Percentiles rank a stretch among this genome's conserved stretches.
phyloP scores from a whole-genome alignment of 768 basidiomycete species.

The Exsudoporus frostii region DNA sequence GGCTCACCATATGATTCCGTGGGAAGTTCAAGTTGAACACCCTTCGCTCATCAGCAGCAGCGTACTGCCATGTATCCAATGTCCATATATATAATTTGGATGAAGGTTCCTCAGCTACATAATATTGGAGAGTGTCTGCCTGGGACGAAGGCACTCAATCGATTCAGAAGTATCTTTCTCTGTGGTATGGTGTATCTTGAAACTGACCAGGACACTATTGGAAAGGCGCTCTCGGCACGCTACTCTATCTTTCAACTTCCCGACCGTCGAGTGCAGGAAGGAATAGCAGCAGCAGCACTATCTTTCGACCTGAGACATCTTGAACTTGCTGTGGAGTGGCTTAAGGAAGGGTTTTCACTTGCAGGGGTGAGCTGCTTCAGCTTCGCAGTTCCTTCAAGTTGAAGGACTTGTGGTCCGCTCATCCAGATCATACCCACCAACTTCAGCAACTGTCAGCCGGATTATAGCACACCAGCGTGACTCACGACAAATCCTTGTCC shows the following conservation, averaged over 20 bases:
- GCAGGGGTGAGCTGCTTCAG: constrained; percentile 6
- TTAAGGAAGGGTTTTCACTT: constrained; percentile 7
- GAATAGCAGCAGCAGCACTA: constrained; percentile 12
- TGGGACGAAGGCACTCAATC: too few species aligned
- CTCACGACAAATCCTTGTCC: not conserved
- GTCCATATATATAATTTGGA: too few species aligned
- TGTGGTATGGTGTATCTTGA: not conserved
- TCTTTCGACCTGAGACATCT: constrained; percentile 2
- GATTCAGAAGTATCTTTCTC: too few species aligned
- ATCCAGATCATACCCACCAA: not conserved
- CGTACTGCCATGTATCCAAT: too few species aligned
- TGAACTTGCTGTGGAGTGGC: constrained; percentile 3
- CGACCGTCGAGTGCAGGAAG: too few species aligned
- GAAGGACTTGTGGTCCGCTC: not conserved
- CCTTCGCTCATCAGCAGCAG: too few species aligned
- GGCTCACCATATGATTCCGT: not conserved
- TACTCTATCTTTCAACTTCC: too few species aligned
- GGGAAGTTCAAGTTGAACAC: not conserved
- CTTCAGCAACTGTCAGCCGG: not conserved
- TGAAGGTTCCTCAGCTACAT: not conserved
- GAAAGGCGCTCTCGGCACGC: too few species aligned
- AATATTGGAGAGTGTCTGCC: too few species aligned
- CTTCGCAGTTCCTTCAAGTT: not conserved
- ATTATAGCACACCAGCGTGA: not conserved
- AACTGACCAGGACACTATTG: not conserved